phyloP scores from a whole-genome alignment of 176 grass and related monocot species.

The Lolium multiflorum region DNA sequence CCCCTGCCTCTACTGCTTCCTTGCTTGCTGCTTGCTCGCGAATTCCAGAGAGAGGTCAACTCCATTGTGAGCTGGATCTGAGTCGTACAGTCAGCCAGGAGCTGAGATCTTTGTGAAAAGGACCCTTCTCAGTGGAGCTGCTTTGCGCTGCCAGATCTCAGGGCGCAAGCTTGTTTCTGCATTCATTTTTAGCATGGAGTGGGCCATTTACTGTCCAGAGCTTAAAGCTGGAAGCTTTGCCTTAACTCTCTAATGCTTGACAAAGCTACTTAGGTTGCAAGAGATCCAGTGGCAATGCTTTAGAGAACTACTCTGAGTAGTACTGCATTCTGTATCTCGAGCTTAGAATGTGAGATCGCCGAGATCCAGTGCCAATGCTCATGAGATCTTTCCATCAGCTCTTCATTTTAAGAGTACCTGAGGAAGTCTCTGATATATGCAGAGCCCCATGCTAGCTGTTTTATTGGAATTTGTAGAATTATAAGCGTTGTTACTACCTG shows the following conservation, averaged over 20 bases:
- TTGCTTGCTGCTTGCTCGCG: slow-evolving; percentile 19
- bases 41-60: slow-evolving; percentile 18
- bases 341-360: slow-evolving; percentile 24
- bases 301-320: not conserved
- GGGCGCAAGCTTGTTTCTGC: slow-evolving; percentile 15
- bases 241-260: not conserved
- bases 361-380: slow-evolving; percentile 41
- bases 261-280: not conserved
- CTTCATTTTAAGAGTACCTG: not conserved
- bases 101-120: slow-evolving; percentile 43
- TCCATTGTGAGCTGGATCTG: slow-evolving; percentile 42
- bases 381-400: slow-evolving; percentile 19
- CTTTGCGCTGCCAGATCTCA: slow-evolving; percentile 40
- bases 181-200: slow-evolving; percentile 34
- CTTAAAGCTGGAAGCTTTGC: slow-evolving; percentile 6
- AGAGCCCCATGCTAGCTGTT: not conserved
- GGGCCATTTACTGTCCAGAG: slow-evolving; percentile 9
- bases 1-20: not conserved
- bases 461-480: not conserved
- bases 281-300: slow-evolving; percentile 13
- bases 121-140: slow-evolving; percentile 32
- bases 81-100: not conserved
- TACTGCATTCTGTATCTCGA: not conserved
- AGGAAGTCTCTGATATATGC: not conserved
- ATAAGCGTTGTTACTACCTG: not conserved